phyloP scores from a whole-genome alignment of 1,284 basidiomycete genomes.

The Fomitopsis betulina region DNA sequence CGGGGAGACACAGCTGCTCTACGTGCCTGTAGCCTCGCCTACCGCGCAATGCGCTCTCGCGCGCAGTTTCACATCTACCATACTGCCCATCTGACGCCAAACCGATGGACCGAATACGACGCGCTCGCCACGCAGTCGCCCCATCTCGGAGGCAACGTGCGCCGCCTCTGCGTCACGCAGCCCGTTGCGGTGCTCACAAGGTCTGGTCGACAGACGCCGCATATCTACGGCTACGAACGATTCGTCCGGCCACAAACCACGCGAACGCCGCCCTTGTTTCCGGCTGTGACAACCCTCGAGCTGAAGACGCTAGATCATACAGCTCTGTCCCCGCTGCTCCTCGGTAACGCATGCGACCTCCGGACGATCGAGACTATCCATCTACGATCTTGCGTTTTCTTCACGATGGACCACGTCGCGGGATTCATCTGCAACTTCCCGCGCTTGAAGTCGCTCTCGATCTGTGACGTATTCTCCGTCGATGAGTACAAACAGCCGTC shows the following conservation, averaged over 20 bases:
- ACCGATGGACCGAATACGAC: slow-evolving; percentile 6
- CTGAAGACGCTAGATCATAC: not conserved
- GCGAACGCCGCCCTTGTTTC: not conserved
- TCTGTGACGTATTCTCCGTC: not conserved
- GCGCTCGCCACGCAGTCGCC: slow-evolving; percentile 9
- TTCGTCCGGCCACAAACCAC: not conserved
- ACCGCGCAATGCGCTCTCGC: slow-evolving; percentile 11
- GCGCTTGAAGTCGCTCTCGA: slow-evolving; percentile 1
- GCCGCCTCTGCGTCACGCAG: slow-evolving; percentile 8
- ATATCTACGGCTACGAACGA: not conserved
- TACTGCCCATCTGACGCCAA: slow-evolving; percentile 1
- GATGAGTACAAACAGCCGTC: not conserved
- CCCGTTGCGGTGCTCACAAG: not conserved
- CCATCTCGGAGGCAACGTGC: slow-evolving; percentile 8
- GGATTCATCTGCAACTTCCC: slow-evolving; percentile 6
- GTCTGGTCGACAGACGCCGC: not conserved
- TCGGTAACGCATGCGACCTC: not conserved
- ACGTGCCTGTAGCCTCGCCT: slow-evolving; percentile 13
- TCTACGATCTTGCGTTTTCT: not conserved
- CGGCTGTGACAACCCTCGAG: not conserved
- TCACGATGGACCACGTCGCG: not conserved
- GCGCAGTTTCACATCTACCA: slow-evolving; percentile 15
- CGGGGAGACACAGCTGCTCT: slow-evolving; percentile 12
- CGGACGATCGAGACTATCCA: not conserved
- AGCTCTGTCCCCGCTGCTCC: not conserved